Base-by-base conservation (phyloP, 441 rosid genomes). In the Omphalea diandra region DNA sequence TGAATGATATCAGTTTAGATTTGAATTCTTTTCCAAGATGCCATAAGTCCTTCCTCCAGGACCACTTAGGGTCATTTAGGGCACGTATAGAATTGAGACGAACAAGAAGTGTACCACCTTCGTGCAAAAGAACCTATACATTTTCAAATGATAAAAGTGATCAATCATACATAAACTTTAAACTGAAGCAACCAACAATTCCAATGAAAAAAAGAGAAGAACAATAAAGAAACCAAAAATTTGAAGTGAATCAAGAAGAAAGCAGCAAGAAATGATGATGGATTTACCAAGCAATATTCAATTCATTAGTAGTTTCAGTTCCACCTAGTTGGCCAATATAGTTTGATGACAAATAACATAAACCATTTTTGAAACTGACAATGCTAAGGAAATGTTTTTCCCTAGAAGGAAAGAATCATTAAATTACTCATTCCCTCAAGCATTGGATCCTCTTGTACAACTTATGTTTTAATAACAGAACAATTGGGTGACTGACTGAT, bases 101-200 rank as follows among this genome's bases (percentile, higher is more conserved):
- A 69, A 90, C 97, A 7, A 90, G 86, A 57, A 93, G 90, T 26
- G 98, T 89, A 26, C 95, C 98, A 0, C 98, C 97, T 83, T 93
- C 98, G 22, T 93, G 97, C 78, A 90, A 67, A 71, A 93, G 94
- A 69, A 93, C 97, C 98, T 93, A 86, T 65, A 75, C 31, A 55
- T 70, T 59, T 38, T 24, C 26, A 56, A 57, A 53, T 35, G 53
- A 62, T n/a, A n/a, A 27, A 27, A 59, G 26, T 10, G 38, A 59
- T 36, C 27, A n/a, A 59, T 14, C 27, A 53, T 61, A 20, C n/a
- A 46, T 41, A 29, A 60, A 55, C 8, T 40, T 17, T 46, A 64
- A 70, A 52, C 47, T 9, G 11, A 14, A 50, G 17, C 36, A 18
- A n/a, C n/a, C n/a, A n/a, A n/a, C n/a, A n/a, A n/a, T n/a, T n/a